Conservation (phyloP, 2,329 filamentous ascomycete genomes). For the Aureobasidium sp. region DNA sequence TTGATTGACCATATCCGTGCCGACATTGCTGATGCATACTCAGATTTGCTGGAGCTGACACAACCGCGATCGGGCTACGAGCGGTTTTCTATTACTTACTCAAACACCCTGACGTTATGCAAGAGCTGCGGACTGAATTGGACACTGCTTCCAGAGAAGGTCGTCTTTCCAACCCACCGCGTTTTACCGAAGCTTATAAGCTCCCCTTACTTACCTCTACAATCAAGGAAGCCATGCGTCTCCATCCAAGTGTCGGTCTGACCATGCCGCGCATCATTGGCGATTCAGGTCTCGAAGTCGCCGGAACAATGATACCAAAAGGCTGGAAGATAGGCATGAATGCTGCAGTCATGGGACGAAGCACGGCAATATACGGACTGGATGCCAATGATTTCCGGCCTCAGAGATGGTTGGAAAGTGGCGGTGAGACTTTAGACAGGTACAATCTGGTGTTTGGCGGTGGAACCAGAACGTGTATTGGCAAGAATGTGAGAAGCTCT, state of each 20-base stretch:
- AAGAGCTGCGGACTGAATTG: slow-evolving; percentile 34
- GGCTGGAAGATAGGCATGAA: slow-evolving; percentile 20
- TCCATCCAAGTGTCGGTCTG: slow-evolving; percentile 37
- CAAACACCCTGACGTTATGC: slow-evolving; percentile 26
- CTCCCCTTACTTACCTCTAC: slow-evolving; percentile 44
- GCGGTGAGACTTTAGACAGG: background rate
- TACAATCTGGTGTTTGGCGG: slow-evolving; percentile 27
- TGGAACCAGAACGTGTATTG: slow-evolving; percentile 31
- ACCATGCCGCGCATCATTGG: slow-evolving; percentile 32
- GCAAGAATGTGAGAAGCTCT: slow-evolving; percentile 23
- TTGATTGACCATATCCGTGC: background rate
- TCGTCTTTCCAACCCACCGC: slow-evolving; percentile 21
- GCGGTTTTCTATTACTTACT: slow-evolving; percentile 35
- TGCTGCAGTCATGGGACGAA: slow-evolving; percentile 28
- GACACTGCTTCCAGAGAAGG: slow-evolving; percentile 24
- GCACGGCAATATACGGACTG: slow-evolving; percentile 32
- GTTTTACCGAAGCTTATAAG: slow-evolving; percentile 21
- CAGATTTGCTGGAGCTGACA: slow-evolving; percentile 32
- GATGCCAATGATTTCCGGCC: slow-evolving; percentile 37
- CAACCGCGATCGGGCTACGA: slow-evolving; percentile 35
- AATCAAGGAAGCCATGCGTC: slow-evolving; percentile 45
- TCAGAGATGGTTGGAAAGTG: slow-evolving; percentile 39
- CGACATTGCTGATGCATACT: background rate
- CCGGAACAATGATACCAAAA: slow-evolving; percentile 28
- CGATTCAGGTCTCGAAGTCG: slow-evolving; percentile 24